These are phyloP conservation scores for Xylaria flabelliformis DNA, from an alignment of 495 filamentous ascomycete genomes.

Conservation along the genomic window DNA sequence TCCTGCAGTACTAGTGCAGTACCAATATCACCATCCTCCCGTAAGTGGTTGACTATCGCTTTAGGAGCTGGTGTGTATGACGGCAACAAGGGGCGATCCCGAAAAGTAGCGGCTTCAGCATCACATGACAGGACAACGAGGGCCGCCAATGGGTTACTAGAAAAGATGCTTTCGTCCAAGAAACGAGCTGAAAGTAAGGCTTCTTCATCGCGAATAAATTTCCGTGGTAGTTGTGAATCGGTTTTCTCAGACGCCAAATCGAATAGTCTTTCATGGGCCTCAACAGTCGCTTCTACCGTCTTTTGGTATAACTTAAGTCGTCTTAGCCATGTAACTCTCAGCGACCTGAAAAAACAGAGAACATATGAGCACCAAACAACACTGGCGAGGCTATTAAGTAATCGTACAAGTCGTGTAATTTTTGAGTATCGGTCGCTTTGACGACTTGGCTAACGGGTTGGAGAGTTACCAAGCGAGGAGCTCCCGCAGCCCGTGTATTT, in stretches of 20 bases:
- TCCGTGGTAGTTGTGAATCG: background rate
- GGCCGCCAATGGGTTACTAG: constrained; percentile 2
- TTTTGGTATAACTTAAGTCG: background rate
- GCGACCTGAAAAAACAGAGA: background rate
- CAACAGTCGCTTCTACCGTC: no score
- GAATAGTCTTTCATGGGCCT: background rate
- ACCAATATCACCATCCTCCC: background rate
- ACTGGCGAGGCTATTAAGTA: background rate
- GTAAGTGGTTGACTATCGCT: background rate
- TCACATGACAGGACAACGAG: background rate
- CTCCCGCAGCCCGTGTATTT: constrained; percentile 10
- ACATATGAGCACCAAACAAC: background rate
- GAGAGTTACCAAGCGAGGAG: background rate
- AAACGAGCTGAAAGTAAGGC: background rate
- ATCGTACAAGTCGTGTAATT: background rate
- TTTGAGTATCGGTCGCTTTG: background rate
- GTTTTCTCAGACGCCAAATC: no score
- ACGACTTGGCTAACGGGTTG: background rate
- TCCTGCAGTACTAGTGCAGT: constrained; percentile 14
- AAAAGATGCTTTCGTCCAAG: background rate
- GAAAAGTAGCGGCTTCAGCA: background rate
- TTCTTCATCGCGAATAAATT: background rate
- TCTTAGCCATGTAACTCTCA: background rate
- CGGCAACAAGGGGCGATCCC: background rate
- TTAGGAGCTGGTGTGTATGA: background rate